Evolutionary conservation across 2,329 filamentous ascomycete species (phyloP), one percentile per base, ranked within the genome.

Genomic region (Pestalotiopsis sp.): DNA sequence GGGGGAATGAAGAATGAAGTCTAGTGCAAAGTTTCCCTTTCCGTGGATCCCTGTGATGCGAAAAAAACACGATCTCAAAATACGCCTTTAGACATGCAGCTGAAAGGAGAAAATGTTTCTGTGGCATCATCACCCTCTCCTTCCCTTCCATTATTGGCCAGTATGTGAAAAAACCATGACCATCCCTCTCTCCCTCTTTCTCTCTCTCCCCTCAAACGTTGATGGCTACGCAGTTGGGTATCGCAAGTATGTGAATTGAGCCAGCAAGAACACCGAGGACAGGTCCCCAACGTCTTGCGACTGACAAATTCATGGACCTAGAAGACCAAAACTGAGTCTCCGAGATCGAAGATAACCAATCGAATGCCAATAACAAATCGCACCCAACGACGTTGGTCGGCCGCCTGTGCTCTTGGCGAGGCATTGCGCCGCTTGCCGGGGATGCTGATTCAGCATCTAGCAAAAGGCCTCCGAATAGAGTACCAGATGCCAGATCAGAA

Each of bases 21-120:
- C 68, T 70, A 70, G 68, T 68, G 68, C 63, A 68, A 27, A 25
- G 31, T 36, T 61, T 64, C 68, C 63, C n/a, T 61, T 62, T 65
- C 66, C 63, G 14, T 70, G 25, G 11, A n/a, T 38, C 25, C 56
- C 60, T 49, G 31, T 38, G 62, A 70, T 68, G 68, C 66, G 64
- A 68, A 63, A 41, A 57, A 36, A 67, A 12, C 52, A 57, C 31
- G 31, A 23, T 56, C 20, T 64, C 13, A 39, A 57, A 31, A 31
- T 61, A 67, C 61, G 65, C 61, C 65, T 20, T 60, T 13, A 67
- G 61, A 63, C 60, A 65, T 67, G 61, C 52, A 61, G 36, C 52
- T 36, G 60, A 45, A 36, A 52, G 66, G 49, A 58, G 25, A 63
- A 36, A 64, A 66, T 56, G 63, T n/a, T 31, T 36, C 36, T 45